Base-by-base conservation (phyloP, 2,329 filamentous ascomycete genomes). In the Paraphoma chrysanthemicola region DNA sequence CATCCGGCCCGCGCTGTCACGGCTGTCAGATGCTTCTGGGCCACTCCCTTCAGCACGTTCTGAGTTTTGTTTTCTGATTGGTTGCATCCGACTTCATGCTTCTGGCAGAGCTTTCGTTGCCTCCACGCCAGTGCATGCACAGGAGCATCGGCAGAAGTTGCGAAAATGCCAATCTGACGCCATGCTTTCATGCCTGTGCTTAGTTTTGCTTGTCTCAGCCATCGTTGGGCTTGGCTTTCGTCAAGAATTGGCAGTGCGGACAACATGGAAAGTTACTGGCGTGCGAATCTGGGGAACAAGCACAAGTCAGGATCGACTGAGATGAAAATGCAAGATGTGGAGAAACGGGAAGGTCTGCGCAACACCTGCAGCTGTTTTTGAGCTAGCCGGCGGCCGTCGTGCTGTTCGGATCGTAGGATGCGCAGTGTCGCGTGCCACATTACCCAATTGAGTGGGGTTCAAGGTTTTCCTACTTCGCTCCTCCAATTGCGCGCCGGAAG, bases 151-250 rank as follows among this genome's bases (percentile, higher is more conserved):
- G 4, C 14, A 31, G 29, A 38, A 11, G 39, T 8, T 42, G 39
- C 39, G 44, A 36, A 16, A 23, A 30, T 39, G 47, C n/a, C 33
- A 23, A 43, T 44, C 31, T 14, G 49, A 36, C 39, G 60, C 52
- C 57, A 56, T 53, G 54, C 50, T 36, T 49, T 47, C 12, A 16
- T 36, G 43, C 36, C 18, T 30, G 48, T 56, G 59, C 61, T 64
- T 64, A 48, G 48, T 31, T 9, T 30, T 55, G 66, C 64, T 67
- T 69, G 62, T 64, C 41, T 31, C 30, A 54, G 62, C 60, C 57
- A 36, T 17, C 28, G 17, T 8, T 38, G 53, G 43, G 49, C 63
- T 66, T 68, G 49, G 59, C 57, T 16, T 49, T 31, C 51, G 63
- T 60, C 60, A 60, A 48, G 2, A 28, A 8, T 31, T 23, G n/a